Percentiles rank a stretch among this genome's conserved stretches.
These are phyloP conservation scores for Solanum clarkiae DNA, from an alignment of 257 asterid species.

Conservation along the genomic window DNA sequence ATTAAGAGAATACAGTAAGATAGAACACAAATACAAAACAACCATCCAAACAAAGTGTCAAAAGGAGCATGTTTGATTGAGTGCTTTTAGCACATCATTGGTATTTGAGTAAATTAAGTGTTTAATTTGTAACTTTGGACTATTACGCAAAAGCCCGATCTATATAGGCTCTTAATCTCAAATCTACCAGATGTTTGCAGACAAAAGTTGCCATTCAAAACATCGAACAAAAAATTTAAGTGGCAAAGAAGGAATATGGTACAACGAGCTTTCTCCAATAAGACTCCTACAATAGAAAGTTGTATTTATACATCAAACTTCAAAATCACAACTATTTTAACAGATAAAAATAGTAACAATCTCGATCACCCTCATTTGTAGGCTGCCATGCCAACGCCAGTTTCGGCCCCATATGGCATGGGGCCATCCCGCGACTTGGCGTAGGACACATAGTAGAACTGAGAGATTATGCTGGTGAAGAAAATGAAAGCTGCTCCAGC, in stretches of 20 bases:
- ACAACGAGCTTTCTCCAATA: slow-evolving; percentile 5
- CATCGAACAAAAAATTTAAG: background rate
- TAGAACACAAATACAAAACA: too few relatives aligned
- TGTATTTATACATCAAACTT: background rate
- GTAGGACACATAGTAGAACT: slow-evolving; percentile 53
- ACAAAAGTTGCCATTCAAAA: background rate
- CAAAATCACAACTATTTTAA: background rate
- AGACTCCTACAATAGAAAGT: slow-evolving; percentile 7
- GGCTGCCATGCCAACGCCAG: slow-evolving; percentile 61
- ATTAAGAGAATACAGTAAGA: too few relatives aligned
- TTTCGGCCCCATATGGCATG: slow-evolving; percentile 39
- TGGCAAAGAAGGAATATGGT: background rate
- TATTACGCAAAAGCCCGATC: too few relatives aligned
- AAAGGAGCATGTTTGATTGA: too few relatives aligned
- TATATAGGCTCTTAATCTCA: background rate
- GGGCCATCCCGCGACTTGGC: slow-evolving; percentile 41
- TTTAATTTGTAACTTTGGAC: too few relatives aligned
- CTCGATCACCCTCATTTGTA: slow-evolving; percentile 30
- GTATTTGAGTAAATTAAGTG: too few relatives aligned
- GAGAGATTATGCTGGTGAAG: slow-evolving; percentile 61
- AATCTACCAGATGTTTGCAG: background rate
- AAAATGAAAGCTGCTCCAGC: slow-evolving; percentile 82
- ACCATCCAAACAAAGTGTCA: too few relatives aligned
- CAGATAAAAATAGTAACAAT: background rate
- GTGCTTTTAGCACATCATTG: too few relatives aligned